Evolutionary conservation across 2,329 filamentous ascomycete species (phyloP).

Genomic region (Xylariales sp.): DNA sequence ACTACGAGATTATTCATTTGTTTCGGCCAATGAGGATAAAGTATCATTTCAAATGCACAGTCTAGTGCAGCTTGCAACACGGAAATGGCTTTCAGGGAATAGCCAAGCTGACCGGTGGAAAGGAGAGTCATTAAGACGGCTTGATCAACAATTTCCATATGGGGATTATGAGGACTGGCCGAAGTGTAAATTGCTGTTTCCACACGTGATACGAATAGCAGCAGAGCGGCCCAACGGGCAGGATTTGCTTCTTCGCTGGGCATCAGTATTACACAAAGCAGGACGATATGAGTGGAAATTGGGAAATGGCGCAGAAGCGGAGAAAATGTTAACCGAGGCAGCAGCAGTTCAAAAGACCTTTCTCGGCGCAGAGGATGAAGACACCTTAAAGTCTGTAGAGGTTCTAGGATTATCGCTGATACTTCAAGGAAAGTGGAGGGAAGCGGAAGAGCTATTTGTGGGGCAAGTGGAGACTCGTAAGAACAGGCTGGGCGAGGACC

Average conservation of each 20-base stretch:
- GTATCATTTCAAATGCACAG: conserved; percentile 39
- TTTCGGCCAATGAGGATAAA: conserved; percentile 16
- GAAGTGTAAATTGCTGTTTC: neutral
- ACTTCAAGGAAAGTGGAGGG: too few species aligned
- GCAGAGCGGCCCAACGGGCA: too few species aligned
- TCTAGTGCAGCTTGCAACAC: conserved; percentile 33
- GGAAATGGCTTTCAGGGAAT: conserved; percentile 25
- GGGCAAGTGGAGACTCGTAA: neutral
- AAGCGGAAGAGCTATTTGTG: conserved; percentile 6
- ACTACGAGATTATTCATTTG: conserved; percentile 31
- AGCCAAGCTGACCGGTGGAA: conserved; percentile 22
- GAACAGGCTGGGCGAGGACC: neutral
- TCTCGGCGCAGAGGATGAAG: too few species aligned
- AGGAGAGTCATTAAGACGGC: conserved; percentile 20
- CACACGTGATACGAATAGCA: neutral
- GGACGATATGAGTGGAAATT: too few species aligned
- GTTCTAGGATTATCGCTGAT: too few species aligned
- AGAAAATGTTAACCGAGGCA: too few species aligned
- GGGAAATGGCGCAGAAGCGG: too few species aligned
- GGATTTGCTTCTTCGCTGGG: too few species aligned
- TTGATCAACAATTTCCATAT: conserved; percentile 23
- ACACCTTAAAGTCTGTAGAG: too few species aligned
- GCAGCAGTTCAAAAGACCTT: too few species aligned
- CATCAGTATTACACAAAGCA: too few species aligned
- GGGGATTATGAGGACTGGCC: conserved; percentile 25